These are phyloP conservation scores for Jacaranda copaia DNA, from an alignment of 257 asterid genomes.

Conservation along the genomic window DNA sequence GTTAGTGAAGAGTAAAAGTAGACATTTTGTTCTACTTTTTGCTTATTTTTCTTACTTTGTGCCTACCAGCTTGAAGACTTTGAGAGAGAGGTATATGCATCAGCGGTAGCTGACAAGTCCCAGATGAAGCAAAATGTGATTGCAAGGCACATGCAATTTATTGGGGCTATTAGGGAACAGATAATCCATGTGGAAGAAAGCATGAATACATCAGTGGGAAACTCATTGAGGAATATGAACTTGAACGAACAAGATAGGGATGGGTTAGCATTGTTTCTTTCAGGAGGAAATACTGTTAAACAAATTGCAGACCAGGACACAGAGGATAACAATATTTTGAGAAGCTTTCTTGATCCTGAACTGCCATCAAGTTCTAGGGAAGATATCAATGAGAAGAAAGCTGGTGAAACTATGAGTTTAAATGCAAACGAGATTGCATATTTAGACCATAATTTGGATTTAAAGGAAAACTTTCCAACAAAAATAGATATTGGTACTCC, in stretches of 20 bases:
- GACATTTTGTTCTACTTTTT: neutral
- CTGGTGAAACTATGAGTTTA: slow-evolving; percentile 33
- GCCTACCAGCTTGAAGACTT: slow-evolving; percentile 53
- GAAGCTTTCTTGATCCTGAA: slow-evolving; percentile 48
- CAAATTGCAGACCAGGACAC: slow-evolving; percentile 27
- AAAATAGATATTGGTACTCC: slow-evolving; percentile 36
- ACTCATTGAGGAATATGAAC: slow-evolving; percentile 38
- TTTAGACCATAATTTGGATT: slow-evolving; percentile 31
- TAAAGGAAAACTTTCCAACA: slow-evolving; percentile 25
- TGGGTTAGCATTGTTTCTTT: slow-evolving; percentile 52
- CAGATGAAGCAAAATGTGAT: slow-evolving; percentile 42
- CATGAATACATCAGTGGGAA: slow-evolving; percentile 30
- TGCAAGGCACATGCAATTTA: slow-evolving; percentile 43
- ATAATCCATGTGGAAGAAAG: slow-evolving; percentile 43
- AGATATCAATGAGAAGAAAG: slow-evolving; percentile 32
- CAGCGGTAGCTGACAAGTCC: slow-evolving; percentile 41
- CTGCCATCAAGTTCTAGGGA: slow-evolving; percentile 46
- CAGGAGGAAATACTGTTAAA: slow-evolving; percentile 41
- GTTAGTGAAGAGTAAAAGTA: neutral
- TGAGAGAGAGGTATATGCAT: slow-evolving; percentile 48
- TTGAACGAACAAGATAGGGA: slow-evolving; percentile 49
- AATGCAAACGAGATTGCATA: slow-evolving; percentile 19
- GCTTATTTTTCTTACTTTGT: slow-evolving; percentile 27
- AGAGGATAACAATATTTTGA: slow-evolving; percentile 35
- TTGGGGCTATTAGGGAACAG: slow-evolving; percentile 50